phyloP scores from a whole-genome alignment of 352 stramenopile genomes.

The Globisporangium apiculatum region DNA sequence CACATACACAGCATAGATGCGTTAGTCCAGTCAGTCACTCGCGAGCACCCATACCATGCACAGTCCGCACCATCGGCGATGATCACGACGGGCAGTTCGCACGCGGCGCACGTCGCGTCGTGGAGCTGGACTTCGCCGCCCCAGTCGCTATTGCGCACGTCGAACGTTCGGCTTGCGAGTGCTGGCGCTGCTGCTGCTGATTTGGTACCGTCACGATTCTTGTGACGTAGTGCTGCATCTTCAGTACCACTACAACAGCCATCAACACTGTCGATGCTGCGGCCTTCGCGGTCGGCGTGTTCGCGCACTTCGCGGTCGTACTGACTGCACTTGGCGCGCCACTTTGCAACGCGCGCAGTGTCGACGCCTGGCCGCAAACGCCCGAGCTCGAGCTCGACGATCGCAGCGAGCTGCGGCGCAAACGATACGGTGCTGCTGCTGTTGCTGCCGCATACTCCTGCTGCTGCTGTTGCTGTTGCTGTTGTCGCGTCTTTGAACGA shows the following conservation, averaged over 20 bases:
- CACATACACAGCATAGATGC: too few relatives aligned
- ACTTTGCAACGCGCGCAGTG: slow-evolving; percentile 39
- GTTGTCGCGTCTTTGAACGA: slow-evolving; percentile 63
- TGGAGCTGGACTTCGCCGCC: slow-evolving; percentile 82
- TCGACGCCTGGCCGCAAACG: slow-evolving; percentile 32
- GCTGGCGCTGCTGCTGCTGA: neutral
- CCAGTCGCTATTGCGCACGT: slow-evolving; percentile 84
- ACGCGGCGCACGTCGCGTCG: slow-evolving; percentile 62
- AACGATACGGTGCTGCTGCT: slow-evolving; percentile 41
- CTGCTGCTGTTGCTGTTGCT: slow-evolving; percentile 5
- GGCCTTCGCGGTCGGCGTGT: slow-evolving; percentile 1
- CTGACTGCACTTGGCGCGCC: slow-evolving; percentile 46
- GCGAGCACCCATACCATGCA: too few relatives aligned
- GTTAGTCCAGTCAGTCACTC: too few relatives aligned
- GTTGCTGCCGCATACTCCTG: too few relatives aligned
- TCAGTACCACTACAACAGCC: too few relatives aligned
- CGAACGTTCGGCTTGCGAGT: slow-evolving; percentile 41
- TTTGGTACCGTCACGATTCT: neutral
- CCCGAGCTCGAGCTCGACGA: slow-evolving; percentile 59
- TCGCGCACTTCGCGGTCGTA: slow-evolving; percentile 30
- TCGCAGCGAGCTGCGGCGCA: slow-evolving; percentile 56
- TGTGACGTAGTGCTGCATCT: too few relatives aligned
- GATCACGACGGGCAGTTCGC: slow-evolving; percentile 77
- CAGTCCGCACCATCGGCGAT: slow-evolving; percentile 48
- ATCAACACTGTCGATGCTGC: neutral